Percentiles rank a stretch among this genome's conserved stretches.
phyloP scores from a whole-genome alignment of 164 flowering plant genomes.

The Magnolia sinica region DNA sequence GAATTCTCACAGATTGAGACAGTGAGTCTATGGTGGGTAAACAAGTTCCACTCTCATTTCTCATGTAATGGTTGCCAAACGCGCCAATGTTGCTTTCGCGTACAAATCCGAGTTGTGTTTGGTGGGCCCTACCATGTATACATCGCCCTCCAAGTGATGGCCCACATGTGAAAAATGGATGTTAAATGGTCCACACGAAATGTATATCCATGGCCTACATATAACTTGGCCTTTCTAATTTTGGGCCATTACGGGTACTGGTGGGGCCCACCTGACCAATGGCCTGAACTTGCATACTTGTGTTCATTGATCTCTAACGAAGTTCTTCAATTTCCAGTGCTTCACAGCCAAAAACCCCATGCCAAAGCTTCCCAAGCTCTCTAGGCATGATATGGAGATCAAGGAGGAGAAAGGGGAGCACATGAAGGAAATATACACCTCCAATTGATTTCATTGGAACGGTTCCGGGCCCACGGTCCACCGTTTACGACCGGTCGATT shows the following conservation, averaged over 20 bases:
- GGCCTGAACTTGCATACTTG: not conserved
- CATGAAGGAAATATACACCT: not conserved
- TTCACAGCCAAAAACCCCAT: conserved; percentile 49
- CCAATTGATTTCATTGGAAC: not conserved
- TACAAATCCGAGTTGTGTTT: no score
- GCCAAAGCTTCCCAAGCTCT: conserved; percentile 54
- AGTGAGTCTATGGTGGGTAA: conserved; percentile 42
- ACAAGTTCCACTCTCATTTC: not conserved
- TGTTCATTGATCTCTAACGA: not conserved
- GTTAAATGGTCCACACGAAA: no score
- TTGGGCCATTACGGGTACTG: no score
- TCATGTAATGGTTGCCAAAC: not conserved
- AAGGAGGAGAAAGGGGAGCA: conserved; percentile 31
- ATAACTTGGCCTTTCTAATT: no score
- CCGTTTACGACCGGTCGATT: not conserved
- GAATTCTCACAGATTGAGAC: conserved; percentile 81
- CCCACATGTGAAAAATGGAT: no score
- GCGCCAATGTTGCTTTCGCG: no score
- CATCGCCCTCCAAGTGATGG: no score
- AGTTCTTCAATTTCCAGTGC: conserved; percentile 30
- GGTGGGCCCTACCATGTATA: no score
- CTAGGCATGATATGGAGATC: conserved; percentile 69
- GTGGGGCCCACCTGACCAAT: not conserved
- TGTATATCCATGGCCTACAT: no score
- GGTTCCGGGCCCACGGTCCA: not conserved